Evolutionary conservation across 2,329 filamentous ascomycete species (phyloP).

Genomic region (Sporothrix brunneoviolacea): DNA sequence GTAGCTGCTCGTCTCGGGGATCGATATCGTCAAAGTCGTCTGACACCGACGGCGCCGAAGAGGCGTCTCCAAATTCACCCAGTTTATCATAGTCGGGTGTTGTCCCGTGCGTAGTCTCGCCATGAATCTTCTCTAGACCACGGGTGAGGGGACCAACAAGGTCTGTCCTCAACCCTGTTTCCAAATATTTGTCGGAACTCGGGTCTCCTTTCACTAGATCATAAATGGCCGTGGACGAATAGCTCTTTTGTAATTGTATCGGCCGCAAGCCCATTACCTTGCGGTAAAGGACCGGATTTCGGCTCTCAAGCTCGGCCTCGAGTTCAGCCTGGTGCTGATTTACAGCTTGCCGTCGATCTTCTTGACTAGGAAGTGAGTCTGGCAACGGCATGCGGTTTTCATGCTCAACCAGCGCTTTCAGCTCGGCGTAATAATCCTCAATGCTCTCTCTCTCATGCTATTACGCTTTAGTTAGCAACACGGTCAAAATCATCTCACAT

Average conservation of each 20-base stretch:
- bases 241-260: conserved; percentile 1
- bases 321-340: conserved; percentile 41
- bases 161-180: conserved; percentile 20
- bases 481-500: no score
- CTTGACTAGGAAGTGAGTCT: conserved; percentile 32
- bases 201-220: conserved; percentile 9
- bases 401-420: conserved; percentile 37
- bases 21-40: conserved; percentile 35
- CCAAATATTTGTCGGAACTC: conserved; percentile 16
- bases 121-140: conserved; percentile 29
- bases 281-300: conserved; percentile 39
- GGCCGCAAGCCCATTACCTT: conserved; percentile 35
- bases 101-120: not conserved
- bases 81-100: conserved; percentile 19
- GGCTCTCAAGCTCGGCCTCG: conserved; percentile 41
- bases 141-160: conserved; percentile 26
- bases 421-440: conserved; percentile 36
- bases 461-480: not conserved
- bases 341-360: conserved; percentile 35
- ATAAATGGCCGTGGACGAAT: not conserved
- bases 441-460: conserved; percentile 23
- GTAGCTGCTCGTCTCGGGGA: conserved; percentile 41
- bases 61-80: conserved; percentile 13
- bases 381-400: conserved; percentile 35
- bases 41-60: conserved; percentile 8